Evolutionary conservation across 495 filamentous ascomycete genomes (phyloP), one percentile per base, ranked within the genome.

Genomic region (Aspergillus mulundensis): DNA sequence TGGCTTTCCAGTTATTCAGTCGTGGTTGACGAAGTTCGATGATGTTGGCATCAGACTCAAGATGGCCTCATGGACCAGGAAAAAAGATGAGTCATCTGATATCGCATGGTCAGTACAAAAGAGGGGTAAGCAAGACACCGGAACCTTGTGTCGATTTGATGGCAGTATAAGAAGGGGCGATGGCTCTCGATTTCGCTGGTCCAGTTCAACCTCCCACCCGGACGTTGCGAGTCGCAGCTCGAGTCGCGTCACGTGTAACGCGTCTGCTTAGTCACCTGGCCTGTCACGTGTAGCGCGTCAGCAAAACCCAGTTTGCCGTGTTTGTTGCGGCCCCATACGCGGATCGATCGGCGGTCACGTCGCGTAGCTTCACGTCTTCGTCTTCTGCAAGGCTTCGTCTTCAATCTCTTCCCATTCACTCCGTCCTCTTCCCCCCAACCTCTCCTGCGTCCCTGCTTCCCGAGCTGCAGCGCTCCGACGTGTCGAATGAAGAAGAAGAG

Each of bases 281-380:
- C 15, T 8, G 32, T 65, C 62, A 65, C 65, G 62, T 65, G 61
- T 10, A 24, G 36, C 59, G 56, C n/a, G 38, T 40, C 55, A 57
- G 62, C 51, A 53, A 54, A 53, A 57, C 45, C 61, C 55, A 61
- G 66, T 58, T 61, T 61, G 62, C 53, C 55, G 60, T 53, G 60
- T 58, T 12, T 73, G 75, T 77, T 71, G 75, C 73, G 73, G 73
- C 74, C 58, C 24, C 50, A 67, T 69, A 72, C 72, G 74, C 64
- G 62, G 67, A 61, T 25, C 63, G 66, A 61, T 14, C 24, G 60
- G 58, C 58, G 71, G 70, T 73, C 72, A 56, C 61, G 61, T 51
- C 48, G 60, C 32, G 32, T 36, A 63, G 61, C 66, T 67, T 71
- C 73, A 69, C 67, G 66, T 57, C 53, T 40, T n/a, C 67, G 66